Evolutionary conservation across 495 filamentous ascomycete species (phyloP).

Genomic region (Lichenothelia convexa): DNA sequence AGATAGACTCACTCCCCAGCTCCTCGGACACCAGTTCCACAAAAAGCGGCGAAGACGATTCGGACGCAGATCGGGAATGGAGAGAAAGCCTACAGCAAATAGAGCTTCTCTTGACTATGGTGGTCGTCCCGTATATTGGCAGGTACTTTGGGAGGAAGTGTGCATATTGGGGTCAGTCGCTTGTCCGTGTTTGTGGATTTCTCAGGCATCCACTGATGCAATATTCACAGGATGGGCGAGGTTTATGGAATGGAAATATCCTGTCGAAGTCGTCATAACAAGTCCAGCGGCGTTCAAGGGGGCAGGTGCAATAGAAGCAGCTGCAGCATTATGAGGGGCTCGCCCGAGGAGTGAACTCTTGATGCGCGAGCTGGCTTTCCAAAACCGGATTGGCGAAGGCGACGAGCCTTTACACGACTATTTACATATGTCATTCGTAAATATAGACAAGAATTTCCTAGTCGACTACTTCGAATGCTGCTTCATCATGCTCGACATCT

Average conservation of each 20-base stretch:
- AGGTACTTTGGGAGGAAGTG: constrained; percentile 87
- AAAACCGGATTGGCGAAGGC: no score
- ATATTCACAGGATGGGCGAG: constrained; percentile 40
- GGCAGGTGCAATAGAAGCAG: constrained; percentile 49
- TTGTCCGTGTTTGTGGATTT: neutral
- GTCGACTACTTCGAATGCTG: constrained; percentile 1
- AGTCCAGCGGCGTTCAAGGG: constrained; percentile 41
- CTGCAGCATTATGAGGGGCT: constrained; percentile 49
- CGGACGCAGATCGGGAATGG: constrained; percentile 77
- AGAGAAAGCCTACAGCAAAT: constrained; percentile 81
- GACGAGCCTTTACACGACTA: no score
- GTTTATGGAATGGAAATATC: constrained; percentile 66
- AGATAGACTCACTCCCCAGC: neutral
- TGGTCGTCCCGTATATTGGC: constrained; percentile 77
- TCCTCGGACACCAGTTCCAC: neutral
- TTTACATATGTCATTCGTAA: no score
- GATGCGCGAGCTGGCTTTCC: no score
- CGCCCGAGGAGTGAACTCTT: no score
- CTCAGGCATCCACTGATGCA: neutral
- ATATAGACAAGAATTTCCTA: no score
- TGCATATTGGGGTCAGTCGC: constrained; percentile 83
- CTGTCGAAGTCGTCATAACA: constrained; percentile 41
- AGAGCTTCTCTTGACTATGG: constrained; percentile 81
- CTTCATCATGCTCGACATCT: constrained; percentile 37
- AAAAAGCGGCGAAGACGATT: constrained; percentile 14